Conservation (phyloP, 192 early-diverging fungal genomes). For the Neocallimastix lanati region DNA sequence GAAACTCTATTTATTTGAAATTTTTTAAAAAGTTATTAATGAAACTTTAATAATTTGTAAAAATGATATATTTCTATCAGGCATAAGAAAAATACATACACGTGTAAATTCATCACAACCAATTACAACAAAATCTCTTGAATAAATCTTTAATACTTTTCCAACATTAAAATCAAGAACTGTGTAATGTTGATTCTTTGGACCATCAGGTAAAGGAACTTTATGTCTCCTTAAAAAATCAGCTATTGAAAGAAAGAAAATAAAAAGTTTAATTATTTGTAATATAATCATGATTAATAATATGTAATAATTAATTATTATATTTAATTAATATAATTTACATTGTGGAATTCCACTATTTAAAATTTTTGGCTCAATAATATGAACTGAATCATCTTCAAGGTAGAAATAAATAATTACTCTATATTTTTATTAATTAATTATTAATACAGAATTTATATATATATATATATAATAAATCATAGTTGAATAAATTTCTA, state of each 20-base stretch:
- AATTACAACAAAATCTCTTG: slow-evolving; percentile 1
- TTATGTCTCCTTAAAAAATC: background rate
- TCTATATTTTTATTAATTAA: background rate
- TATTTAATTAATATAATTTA: too few relatives aligned
- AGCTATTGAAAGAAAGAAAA: too few relatives aligned
- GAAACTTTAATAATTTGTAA: too few relatives aligned
- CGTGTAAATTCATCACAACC: slow-evolving; percentile 4
- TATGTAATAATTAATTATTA: too few relatives aligned
- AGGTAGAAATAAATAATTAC: slow-evolving; percentile 5
- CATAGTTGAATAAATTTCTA: too few relatives aligned
- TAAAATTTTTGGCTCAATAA: slow-evolving; percentile 1
- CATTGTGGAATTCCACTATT: slow-evolving; percentile 3
- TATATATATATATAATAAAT: too few relatives aligned
- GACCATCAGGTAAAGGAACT: background rate
- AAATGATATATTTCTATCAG: too few relatives aligned
- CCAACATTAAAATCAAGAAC: slow-evolving; percentile 2
- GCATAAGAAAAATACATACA: slow-evolving; percentile 1
- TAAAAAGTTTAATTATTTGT: too few relatives aligned
- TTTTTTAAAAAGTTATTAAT: too few relatives aligned
- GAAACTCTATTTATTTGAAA: slow-evolving; percentile 1
- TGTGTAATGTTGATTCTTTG: background rate
- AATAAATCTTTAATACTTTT: slow-evolving; percentile 3
- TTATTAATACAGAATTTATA: background rate
- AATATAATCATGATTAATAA: too few relatives aligned
- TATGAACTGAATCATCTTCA: slow-evolving; percentile 4